These are phyloP conservation scores for Carallia brachiata DNA, from an alignment of 345 rosid species.

Conservation along the genomic window DNA sequence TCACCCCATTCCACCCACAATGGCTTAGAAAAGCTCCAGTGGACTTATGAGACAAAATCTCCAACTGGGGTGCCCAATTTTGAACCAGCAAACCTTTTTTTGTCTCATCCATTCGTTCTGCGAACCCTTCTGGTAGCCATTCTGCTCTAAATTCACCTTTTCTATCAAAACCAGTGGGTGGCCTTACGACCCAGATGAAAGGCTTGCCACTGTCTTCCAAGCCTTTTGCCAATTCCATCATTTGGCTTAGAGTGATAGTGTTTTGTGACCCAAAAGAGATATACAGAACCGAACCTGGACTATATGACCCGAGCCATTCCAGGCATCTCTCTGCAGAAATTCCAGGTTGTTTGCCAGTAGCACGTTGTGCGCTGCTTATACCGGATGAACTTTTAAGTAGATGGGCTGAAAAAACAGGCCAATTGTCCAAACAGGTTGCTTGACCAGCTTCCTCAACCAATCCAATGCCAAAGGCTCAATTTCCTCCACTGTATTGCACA, in stretches of 20 bases:
- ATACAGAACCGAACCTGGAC: slow-evolving; percentile 37
- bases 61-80: slow-evolving; percentile 56
- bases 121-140: slow-evolving; percentile 51
- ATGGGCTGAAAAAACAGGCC: slow-evolving; percentile 46
- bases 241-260: slow-evolving; percentile 37
- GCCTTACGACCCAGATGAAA: slow-evolving; percentile 52
- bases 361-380: slow-evolving; percentile 4
- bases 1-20: slow-evolving; percentile 56
- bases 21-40: slow-evolving; percentile 50
- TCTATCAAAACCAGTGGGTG: slow-evolving; percentile 43
- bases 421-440: slow-evolving; percentile 39
- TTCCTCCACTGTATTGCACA: slow-evolving; percentile 44
- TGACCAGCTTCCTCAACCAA: slow-evolving; percentile 27
- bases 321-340: slow-evolving; percentile 31
- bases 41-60: slow-evolving; percentile 41
- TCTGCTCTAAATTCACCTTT: slow-evolving; percentile 37
- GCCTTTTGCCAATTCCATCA: slow-evolving; percentile 47
- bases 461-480: slow-evolving; percentile 35
- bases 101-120: slow-evolving; percentile 18
- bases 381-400: slow-evolving; percentile 12
- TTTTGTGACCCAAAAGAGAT: slow-evolving; percentile 55
- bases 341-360: slow-evolving; percentile 28
- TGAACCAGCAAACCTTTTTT: slow-evolving; percentile 39
- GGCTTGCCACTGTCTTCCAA: slow-evolving; percentile 39
- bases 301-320: slow-evolving; percentile 37